Conservation (phyloP, 1,284 basidiomycete genomes). For the Ceratobasidium sp. region DNA sequence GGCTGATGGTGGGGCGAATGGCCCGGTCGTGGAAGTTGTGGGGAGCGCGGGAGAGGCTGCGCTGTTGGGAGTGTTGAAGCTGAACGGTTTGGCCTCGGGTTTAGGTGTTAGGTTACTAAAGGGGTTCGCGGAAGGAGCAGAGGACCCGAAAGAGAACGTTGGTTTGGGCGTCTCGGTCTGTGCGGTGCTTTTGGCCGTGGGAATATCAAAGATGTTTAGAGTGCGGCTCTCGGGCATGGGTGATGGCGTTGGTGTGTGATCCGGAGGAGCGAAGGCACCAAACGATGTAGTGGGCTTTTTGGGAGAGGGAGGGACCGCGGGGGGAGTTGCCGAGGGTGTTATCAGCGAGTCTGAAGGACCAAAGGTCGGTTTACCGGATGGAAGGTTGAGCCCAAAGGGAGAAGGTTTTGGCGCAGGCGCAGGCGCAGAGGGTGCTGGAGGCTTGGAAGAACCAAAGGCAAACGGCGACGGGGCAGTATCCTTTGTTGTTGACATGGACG, state of each 20-base stretch:
- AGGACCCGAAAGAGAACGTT: conserved; percentile 43
- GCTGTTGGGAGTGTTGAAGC: conserved; percentile 40
- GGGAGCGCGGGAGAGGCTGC: conserved; percentile 7
- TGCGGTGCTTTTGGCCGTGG: conserved; percentile 14
- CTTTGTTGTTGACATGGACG: neutral
- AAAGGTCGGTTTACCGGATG: conserved; percentile 26
- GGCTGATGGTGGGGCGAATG: conserved; percentile 1
- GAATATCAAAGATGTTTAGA: conserved; percentile 24
- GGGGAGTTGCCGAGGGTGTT: conserved; percentile 32
- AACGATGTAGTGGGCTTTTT: conserved; percentile 35
- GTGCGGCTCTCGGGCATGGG: conserved; percentile 30
- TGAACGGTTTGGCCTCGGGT: conserved; percentile 38
- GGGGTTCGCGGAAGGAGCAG: conserved; percentile 11
- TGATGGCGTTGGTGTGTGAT: conserved; percentile 28
- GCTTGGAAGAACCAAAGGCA: conserved; percentile 7
- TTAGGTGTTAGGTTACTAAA: conserved; percentile 38
- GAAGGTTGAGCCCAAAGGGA: conserved; percentile 9
- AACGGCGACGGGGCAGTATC: conserved; percentile 16
- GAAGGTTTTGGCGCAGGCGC: neutral
- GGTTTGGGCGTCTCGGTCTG: conserved; percentile 38
- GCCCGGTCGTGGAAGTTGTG: conserved; percentile 25
- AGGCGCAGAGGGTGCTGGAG: neutral
- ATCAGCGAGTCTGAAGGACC: conserved; percentile 27
- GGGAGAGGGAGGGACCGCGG: conserved; percentile 23
- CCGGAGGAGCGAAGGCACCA: conserved; percentile 24